Evolutionary conservation across 1,284 basidiomycete species (phyloP).

Genomic region (Hemileia vastatrix): DNA sequence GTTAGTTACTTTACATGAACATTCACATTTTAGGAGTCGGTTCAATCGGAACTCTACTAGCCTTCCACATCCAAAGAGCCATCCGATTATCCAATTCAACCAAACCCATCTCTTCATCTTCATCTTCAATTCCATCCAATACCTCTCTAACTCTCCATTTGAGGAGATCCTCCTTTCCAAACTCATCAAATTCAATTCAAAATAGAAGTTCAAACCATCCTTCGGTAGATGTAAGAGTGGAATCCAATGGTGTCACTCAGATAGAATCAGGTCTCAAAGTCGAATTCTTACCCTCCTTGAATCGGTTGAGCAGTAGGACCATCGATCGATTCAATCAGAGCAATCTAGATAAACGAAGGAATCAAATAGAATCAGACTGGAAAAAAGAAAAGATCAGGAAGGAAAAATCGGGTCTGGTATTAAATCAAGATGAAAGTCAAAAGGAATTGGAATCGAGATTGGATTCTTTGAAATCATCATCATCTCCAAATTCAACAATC

Average conservation of each 20-base stretch:
- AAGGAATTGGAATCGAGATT: slow-evolving; percentile 14
- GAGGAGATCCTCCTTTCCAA: background rate
- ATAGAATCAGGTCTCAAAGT: slow-evolving; percentile 23
- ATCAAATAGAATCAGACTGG: background rate
- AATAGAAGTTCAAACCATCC: background rate
- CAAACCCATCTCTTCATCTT: background rate
- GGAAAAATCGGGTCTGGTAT: slow-evolving; percentile 18
- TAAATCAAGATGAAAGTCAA: slow-evolving; percentile 12
- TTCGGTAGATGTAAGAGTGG: too few species aligned
- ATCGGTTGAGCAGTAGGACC: slow-evolving; percentile 47
- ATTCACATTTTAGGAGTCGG: slow-evolving; percentile 67
- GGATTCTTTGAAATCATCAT: slow-evolving; percentile 16
- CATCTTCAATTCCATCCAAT: slow-evolving; percentile 13
- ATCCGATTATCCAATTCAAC: slow-evolving; percentile 37
- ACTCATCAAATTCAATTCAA: background rate
- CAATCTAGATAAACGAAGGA: slow-evolving; percentile 24
- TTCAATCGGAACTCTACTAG: slow-evolving; percentile 67
- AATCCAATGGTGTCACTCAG: slow-evolving; percentile 43
- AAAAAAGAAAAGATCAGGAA: slow-evolving; percentile 25
- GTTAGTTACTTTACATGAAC: slow-evolving; percentile 53
- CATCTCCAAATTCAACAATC: slow-evolving; percentile 28
- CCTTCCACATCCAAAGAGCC: slow-evolving; percentile 61
- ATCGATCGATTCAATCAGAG: slow-evolving; percentile 22
- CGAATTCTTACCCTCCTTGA: slow-evolving; percentile 25
- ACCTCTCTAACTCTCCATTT: slow-evolving; percentile 30